Conservation (phyloP, 78 protist species). For the Goniomonas avonlea region DNA sequence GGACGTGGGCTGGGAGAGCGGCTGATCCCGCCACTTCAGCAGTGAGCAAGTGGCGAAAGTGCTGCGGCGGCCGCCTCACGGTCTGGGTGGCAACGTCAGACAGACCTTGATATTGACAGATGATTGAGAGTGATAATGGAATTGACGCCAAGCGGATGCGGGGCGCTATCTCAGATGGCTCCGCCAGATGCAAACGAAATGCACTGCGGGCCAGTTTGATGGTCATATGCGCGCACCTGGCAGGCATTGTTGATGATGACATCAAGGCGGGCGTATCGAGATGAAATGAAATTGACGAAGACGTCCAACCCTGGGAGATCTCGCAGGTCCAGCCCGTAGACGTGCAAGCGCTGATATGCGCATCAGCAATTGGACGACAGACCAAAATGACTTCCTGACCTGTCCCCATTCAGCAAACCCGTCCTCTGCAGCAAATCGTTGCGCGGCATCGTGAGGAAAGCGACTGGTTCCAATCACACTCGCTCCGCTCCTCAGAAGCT, state of each 20-base stretch:
- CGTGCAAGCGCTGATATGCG: too few species aligned
- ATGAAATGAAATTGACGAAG: not conserved
- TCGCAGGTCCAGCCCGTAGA: too few species aligned
- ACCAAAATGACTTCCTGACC: too few species aligned
- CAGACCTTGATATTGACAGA: too few species aligned
- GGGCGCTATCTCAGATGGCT: too few species aligned
- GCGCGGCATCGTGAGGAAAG: slow-evolving; percentile 45
- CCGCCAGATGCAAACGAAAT: too few species aligned
- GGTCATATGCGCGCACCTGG: too few species aligned
- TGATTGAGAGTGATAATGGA: too few species aligned
- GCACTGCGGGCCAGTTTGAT: too few species aligned
- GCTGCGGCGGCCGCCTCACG: slow-evolving; percentile 40
- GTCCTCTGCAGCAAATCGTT: not conserved
- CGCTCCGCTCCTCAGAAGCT: slow-evolving; percentile 39
- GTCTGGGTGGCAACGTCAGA: not conserved
- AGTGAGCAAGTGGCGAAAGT: slow-evolving; percentile 37
- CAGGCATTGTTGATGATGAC: slow-evolving; percentile 28
- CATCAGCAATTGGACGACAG: too few species aligned
- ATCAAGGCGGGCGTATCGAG: not conserved
- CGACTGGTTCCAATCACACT: slow-evolving; percentile 56
- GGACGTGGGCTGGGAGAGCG: not conserved
- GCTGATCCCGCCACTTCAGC: not conserved
- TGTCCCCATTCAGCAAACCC: not conserved
- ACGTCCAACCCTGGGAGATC: too few species aligned
- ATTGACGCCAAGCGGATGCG: too few species aligned